Evolutionary conservation across 805 yeast species (phyloP), one percentile per base, ranked within the genome.

Genomic region (Blastobotrys chiropterorum): DNA sequence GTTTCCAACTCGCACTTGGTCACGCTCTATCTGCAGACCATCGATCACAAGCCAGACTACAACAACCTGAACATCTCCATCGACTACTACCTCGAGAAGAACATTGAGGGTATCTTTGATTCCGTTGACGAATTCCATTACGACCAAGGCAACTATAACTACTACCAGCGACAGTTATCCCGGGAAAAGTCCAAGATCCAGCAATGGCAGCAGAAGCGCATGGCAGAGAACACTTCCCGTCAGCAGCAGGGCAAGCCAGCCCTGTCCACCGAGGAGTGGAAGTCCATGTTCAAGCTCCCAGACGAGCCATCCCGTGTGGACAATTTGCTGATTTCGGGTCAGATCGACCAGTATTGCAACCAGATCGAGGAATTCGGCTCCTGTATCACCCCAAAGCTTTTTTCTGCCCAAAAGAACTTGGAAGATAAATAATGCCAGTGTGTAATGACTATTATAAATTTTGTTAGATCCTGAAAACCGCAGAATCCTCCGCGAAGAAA

Each of bases 131-230:
- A 84, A 47, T 82, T 80, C 72, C 83, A 83, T 71, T 83, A 83
- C 66, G 90, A 84, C 65, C 86, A 85, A 66, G 83, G 84, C 59
- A 86, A 83, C 70, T 82, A 84, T 75, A 84, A 85, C 73, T 86
- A 83, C 70, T 85, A 80, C 73, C 94, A 86, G 71, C 81, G 95
- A 72, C 83, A 80, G 61, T 73, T 80, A 54, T 78, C 82, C 46
- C 78, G 89, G 65, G 95, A 86, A 65, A 72, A 76, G 66, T 69
- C 81, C 54, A 85, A 83, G 72, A 76, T 86, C 58, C 73, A 75
- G 57, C 87, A 82, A 64, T 86, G 92, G 90, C 83, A 83, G 64
- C 81, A 78, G 62, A 81, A 80, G 67, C 73, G 86, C 64, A 78
- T 78, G 67, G 73, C 77, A 53, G 90, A 85, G 60, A 84, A 85